Base-by-base conservation (phyloP, 1,284 basidiomycete species). In the Sanguinoderma infundibulare region DNA sequence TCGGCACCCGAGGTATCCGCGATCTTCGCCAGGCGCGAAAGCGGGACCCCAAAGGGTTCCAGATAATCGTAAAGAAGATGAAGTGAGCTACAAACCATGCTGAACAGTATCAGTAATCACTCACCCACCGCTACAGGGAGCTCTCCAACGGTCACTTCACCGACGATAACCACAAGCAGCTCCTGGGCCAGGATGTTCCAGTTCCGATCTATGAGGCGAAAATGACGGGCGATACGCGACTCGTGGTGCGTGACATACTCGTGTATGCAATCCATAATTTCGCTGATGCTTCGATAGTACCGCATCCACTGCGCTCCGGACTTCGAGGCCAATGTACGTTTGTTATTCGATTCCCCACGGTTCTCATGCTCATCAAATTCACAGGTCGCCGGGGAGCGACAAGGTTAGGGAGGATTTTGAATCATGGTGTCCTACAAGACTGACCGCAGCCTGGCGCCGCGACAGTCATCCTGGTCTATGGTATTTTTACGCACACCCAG, bases 141-240 rank as follows among this genome's bases (percentile, higher is more conserved):
- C 76, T 90, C 3, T 89, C 87, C 0, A 81, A 83, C 7, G 88
- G 88, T 0, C 81, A 86, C 63, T 90, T 90, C 69, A 88, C 87
- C 0, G 78, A 79, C 8, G 85, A 89, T 63, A 90, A 90, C 61
- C 86, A 90, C 63, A 90, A 88, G 72, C 73, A 79, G n/a, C 73
- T 90, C 12, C 85, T 78, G 28, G 81, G 80, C 0, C 62, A 74
- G 0, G 71, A 75, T 28, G 74, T 73, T 5, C 81, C 81, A 8
- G 72, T 73, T 3, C 87, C 88, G 0, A 82, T 90, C 8, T 90
- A 81, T 57, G 87, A 89, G 68, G 88, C 89, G 0, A 89, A 89
- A 70, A 85, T 89, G 82, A 87, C 84, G 0, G 65, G 80, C 0
- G 86, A 89, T 67, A 73, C 79, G 26, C 79, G 88, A 5, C 74